Conservation (phyloP, 495 filamentous ascomycete genomes). For the Penicillium angulare region DNA sequence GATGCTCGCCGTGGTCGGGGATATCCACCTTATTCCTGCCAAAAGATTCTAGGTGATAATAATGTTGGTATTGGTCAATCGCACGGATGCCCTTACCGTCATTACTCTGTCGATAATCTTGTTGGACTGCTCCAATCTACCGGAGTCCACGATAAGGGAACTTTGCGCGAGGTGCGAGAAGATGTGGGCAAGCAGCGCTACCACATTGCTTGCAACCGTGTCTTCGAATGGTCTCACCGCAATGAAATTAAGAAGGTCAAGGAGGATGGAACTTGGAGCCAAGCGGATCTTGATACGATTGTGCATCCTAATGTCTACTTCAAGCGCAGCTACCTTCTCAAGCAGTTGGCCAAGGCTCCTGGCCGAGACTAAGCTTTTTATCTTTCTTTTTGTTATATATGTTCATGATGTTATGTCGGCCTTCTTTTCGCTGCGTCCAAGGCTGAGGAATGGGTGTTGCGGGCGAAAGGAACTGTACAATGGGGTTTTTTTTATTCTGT, state of each 20-base stretch:
- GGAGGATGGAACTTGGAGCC: constrained; percentile 73
- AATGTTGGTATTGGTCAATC: constrained; percentile 79
- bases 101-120: constrained; percentile 86
- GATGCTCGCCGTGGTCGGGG: constrained; percentile 80
- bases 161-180: constrained; percentile 78
- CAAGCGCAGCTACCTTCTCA: constrained; percentile 85
- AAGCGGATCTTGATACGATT: constrained; percentile 87
- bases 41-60: constrained; percentile 87
- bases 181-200: constrained; percentile 86
- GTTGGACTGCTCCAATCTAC: constrained; percentile 66
- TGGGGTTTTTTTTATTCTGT: too few species aligned
- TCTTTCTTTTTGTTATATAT: constrained; percentile 12
- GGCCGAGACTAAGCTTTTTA: constrained; percentile 24
- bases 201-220: constrained; percentile 95
- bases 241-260: constrained; percentile 86
- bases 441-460: constrained; percentile 21
- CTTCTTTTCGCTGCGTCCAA: constrained; percentile 5
- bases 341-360: constrained; percentile 51
- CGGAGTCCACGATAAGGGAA: constrained; percentile 73
- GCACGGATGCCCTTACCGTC: constrained; percentile 94
- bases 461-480: constrained; percentile 15
- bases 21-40: constrained; percentile 88
- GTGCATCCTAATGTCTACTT: constrained; percentile 98
- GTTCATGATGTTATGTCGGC: constrained; percentile 34
- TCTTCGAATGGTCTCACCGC: constrained; percentile 87